Conservation (phyloP, 495 filamentous ascomycete genomes). For the Penicillium pulvis region DNA sequence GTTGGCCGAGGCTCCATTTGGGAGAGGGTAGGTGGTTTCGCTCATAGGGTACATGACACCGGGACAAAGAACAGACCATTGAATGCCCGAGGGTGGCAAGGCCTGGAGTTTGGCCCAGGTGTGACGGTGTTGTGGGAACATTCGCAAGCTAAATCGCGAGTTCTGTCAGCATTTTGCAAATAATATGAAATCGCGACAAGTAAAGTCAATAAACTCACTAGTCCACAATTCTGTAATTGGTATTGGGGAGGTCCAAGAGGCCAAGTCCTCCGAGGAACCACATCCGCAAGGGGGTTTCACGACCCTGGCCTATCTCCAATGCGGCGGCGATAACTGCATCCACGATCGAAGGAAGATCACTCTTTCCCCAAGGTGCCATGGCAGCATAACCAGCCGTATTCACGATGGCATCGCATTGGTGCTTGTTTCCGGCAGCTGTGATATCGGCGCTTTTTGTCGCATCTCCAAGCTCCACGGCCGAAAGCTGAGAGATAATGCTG, state of each 20-base stretch:
- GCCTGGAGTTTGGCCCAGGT: constrained; percentile 26
- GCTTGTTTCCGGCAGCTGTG: constrained; percentile 30
- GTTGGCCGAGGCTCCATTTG: constrained; percentile 15
- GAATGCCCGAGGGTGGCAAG: constrained; percentile 21
- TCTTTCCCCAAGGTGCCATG: constrained; percentile 27
- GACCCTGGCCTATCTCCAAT: constrained; percentile 25
- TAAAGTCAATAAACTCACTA: constrained; percentile 26
- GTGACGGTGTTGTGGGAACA: constrained; percentile 29
- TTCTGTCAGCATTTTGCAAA: background rate
- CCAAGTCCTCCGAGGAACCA: constrained; percentile 35
- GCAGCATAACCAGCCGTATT: constrained; percentile 38
- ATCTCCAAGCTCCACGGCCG: constrained; percentile 37
- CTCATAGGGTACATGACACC: constrained; percentile 26
- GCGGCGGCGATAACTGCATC: constrained; percentile 32
- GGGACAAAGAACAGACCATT: constrained; percentile 36
- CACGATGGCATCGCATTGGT: constrained; percentile 42
- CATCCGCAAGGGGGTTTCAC: constrained; percentile 27
- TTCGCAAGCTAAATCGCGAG: constrained; percentile 28
- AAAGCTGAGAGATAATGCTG: constrained; percentile 21
- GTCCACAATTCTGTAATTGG: constrained; percentile 22
- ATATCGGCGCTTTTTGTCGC: constrained; percentile 38
- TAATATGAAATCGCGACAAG: background rate
- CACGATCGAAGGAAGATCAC: constrained; percentile 27
- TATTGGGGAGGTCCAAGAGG: constrained; percentile 27
- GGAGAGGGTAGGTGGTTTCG: constrained; percentile 19